Evolutionary conservation across 345 rosid genomes (phyloP).

Genomic region (Salix koriyanagi): DNA sequence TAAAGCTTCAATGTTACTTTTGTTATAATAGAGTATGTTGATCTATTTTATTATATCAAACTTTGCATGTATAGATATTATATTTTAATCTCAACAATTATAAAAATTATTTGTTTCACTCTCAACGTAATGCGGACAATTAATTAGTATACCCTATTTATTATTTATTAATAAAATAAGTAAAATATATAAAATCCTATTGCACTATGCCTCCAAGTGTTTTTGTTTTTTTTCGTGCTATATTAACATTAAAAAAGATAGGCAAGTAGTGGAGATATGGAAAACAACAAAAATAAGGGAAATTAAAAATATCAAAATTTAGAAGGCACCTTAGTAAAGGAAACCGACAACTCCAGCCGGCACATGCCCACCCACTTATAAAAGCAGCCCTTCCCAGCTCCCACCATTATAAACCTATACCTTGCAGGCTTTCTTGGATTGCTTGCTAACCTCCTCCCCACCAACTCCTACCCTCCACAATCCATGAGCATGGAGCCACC

Average conservation of each 20-base stretch:
- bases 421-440: not conserved
- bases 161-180: too few relatives aligned
- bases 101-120: too few relatives aligned
- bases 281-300: not conserved
- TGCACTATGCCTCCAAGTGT: not conserved
- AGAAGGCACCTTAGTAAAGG: not conserved
- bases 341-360: not conserved
- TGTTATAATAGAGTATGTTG: too few relatives aligned
- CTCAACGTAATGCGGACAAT: too few relatives aligned
- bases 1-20: too few relatives aligned
- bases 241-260: not conserved
- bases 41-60: too few relatives aligned
- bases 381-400: not conserved
- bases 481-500: slow-evolving; percentile 15
- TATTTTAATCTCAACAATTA: too few relatives aligned
- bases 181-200: too few relatives aligned
- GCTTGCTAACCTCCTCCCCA: not conserved
- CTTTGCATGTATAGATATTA: too few relatives aligned
- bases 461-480: not conserved
- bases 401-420: not conserved
- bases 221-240: not conserved
- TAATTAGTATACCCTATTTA: too few relatives aligned
- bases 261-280: not conserved
- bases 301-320: not conserved
- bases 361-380: not conserved